Evolutionary conservation across 768 basidiomycete genomes (phyloP), one percentile per base, ranked within the genome.

Genomic region (Boletus edulis): DNA sequence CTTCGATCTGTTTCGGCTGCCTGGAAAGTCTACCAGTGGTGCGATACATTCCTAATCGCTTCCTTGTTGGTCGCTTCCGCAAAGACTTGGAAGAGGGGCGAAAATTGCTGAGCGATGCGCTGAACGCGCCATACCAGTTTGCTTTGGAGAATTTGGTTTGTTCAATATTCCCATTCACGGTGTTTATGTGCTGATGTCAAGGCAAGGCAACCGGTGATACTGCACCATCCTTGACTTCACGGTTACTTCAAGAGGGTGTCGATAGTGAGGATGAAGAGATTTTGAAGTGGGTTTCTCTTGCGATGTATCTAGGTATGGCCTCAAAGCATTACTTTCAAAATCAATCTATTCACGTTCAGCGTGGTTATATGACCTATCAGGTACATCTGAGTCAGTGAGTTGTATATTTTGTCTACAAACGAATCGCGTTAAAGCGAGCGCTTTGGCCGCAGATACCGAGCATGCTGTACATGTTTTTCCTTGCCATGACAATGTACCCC

Each of bases 301-400:
- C 48, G 24, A 49, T 61, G 52, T 58, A 61, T 22, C 7, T 55
- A 2, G 58, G 62, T 61, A 47, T 34, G 52, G 6, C 3, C 31
- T 51, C 12, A 1, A 8, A 8, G n/a, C 14, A 24, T 15, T 11
- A 11, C 41, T 4, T 7, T 5, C n/a, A n/a, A 12, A 2, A 17
- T 1, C 9, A 10, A 11, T 24, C 5, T 5, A n/a, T 14, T 49
- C 17, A 8, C 15, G 5, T 22, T 7, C 5, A 11, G 34, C 14
- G 3, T 24, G 22, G 4, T 27, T 49, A 9, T 37, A 14, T 27
- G 17, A 20, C 38, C 10, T 20, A n/a, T 40, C 78, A 80, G 39
- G 17, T 59, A 48, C 22, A 42, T n/a, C 60, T 3, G 59, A 64
- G 11, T 54, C 54, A 1, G 61, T 55, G 18, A 17, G 49, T 31